phyloP scores from a whole-genome alignment of 1,139 yeast species.

The Kurtzmaniella quercitrusa region DNA sequence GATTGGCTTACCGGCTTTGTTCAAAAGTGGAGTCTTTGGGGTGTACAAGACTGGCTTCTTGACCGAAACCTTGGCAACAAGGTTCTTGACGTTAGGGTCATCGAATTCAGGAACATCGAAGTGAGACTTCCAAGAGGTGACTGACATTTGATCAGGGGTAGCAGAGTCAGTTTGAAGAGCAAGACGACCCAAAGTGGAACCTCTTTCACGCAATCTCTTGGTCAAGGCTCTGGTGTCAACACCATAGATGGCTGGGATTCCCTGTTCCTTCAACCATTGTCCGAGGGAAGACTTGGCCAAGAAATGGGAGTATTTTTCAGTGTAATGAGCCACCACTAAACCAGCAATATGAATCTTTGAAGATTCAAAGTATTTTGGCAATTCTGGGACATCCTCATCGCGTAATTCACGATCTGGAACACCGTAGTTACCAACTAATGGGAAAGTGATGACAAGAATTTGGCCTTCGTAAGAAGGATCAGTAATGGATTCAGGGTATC shows the following conservation, averaged over 20 bases:
- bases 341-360: constrained; percentile 93
- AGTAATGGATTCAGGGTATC: constrained; percentile 96
- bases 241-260: constrained; percentile 95
- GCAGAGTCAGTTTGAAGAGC: constrained; percentile 53
- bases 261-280: constrained; percentile 87
- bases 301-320: constrained; percentile 92
- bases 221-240: constrained; percentile 96
- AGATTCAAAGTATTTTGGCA: constrained; percentile 94
- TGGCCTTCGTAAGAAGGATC: constrained; percentile 99
- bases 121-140: constrained; percentile 51
- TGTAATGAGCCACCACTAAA: constrained; percentile 93
- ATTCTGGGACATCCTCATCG: constrained; percentile 68
- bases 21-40: constrained; percentile 55
- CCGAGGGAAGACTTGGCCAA: constrained; percentile 91
- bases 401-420: constrained; percentile 82
- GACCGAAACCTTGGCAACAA: constrained; percentile 87
- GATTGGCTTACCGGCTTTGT: constrained; percentile 68
- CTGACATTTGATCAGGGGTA: constrained; percentile 18
- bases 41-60: constrained; percentile 71
- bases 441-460: constrained; percentile 93
- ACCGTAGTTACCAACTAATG: constrained; percentile 98
- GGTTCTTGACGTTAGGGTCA: constrained; percentile 87
- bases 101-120: constrained; percentile 84
- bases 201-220: constrained; percentile 85
- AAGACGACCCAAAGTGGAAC: constrained; percentile 88